phyloP scores from a whole-genome alignment of 2,329 filamentous ascomycete species.

The Hymenoscyphus occultus region DNA sequence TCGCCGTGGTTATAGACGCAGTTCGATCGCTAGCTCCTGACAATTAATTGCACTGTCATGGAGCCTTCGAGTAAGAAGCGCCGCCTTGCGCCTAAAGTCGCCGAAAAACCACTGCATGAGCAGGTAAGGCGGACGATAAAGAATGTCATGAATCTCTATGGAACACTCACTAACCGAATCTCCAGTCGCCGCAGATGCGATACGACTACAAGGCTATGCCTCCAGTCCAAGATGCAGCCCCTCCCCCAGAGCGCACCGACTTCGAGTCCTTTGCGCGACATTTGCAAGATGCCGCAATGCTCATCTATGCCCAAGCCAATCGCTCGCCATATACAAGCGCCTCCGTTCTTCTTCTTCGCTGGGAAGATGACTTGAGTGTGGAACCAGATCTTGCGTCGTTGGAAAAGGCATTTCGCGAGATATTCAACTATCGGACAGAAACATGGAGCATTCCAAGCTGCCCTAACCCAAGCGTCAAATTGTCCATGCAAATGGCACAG shows the following conservation, averaged over 20 bases:
- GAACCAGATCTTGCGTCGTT: slow-evolving; percentile 53
- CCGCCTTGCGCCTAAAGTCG: slow-evolving; percentile 37
- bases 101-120: slow-evolving; percentile 35
- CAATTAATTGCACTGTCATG: slow-evolving; percentile 28
- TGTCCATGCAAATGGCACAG: slow-evolving; percentile 57
- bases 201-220: slow-evolving; percentile 35
- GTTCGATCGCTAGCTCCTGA: slow-evolving; percentile 4
- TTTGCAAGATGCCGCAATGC: slow-evolving; percentile 65
- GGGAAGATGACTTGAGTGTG: slow-evolving; percentile 57
- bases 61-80: slow-evolving; percentile 38
- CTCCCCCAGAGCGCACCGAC: slow-evolving; percentile 43
- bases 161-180: slow-evolving; percentile 17
- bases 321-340: slow-evolving; percentile 55
- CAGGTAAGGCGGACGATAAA: slow-evolving; percentile 28
- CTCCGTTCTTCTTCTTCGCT: slow-evolving; percentile 58
- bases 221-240: slow-evolving; percentile 32
- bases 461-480: slow-evolving; percentile 57
- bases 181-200: slow-evolving; percentile 30
- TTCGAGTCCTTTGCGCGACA: slow-evolving; percentile 66
- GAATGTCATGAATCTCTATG: not conserved
- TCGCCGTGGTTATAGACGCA: slow-evolving; percentile 9
- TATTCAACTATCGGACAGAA: slow-evolving; percentile 59
- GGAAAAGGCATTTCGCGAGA: slow-evolving; percentile 56
- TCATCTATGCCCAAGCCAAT: slow-evolving; percentile 62
- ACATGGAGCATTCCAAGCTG: slow-evolving; percentile 59